A percentile compares a stretch with the other conserved stretches of the same genome.
Conservation (phyloP, 2,329 filamentous ascomycete species). For the Penicillium sp. region DNA sequence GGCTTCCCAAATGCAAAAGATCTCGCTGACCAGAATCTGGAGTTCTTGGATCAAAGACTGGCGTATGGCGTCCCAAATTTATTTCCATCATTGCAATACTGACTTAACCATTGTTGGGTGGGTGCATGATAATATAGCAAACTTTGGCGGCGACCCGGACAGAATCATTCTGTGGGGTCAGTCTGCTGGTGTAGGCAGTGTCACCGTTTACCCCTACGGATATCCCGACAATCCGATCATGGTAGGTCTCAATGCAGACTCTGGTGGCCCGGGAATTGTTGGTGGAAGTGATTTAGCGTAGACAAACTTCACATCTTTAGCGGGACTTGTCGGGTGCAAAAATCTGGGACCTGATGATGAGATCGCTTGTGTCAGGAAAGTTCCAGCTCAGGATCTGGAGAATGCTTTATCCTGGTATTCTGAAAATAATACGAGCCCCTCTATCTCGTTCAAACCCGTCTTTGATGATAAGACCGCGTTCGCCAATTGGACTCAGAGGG, state of each 20-base stretch:
- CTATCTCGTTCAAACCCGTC: conserved; percentile 11
- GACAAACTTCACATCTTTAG: conserved; percentile 31
- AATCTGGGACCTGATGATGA: conserved; percentile 24
- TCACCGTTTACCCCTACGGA: conserved; percentile 18
- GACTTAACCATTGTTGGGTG: conserved; percentile 34
- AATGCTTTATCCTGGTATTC: conserved; percentile 32
- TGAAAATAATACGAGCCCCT: conserved; percentile 22
- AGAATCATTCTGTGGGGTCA: conserved; percentile 51
- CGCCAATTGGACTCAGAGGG: conserved; percentile 12
- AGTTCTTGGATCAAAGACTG: conserved; percentile 52
- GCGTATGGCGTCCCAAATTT: conserved; percentile 15
- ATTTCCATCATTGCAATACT: neutral
- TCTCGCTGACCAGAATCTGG: conserved; percentile 49
- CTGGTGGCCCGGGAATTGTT: conserved; percentile 21
- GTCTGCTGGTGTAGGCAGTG: conserved; percentile 45
- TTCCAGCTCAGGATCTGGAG: conserved; percentile 29
- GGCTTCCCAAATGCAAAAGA: conserved; percentile 54
- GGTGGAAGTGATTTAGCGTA: conserved; percentile 6
- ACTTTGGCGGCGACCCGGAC: conserved; percentile 44
- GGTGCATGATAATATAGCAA: conserved; percentile 42
- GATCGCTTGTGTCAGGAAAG: conserved; percentile 33
- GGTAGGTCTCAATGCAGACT: conserved; percentile 26
- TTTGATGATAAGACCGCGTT: conserved; percentile 15
- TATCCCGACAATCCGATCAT: conserved; percentile 36
- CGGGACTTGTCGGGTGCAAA: conserved; percentile 33